phyloP scores from a whole-genome alignment of 306 rosid species.

The Lithocarpus polystachyus region DNA sequence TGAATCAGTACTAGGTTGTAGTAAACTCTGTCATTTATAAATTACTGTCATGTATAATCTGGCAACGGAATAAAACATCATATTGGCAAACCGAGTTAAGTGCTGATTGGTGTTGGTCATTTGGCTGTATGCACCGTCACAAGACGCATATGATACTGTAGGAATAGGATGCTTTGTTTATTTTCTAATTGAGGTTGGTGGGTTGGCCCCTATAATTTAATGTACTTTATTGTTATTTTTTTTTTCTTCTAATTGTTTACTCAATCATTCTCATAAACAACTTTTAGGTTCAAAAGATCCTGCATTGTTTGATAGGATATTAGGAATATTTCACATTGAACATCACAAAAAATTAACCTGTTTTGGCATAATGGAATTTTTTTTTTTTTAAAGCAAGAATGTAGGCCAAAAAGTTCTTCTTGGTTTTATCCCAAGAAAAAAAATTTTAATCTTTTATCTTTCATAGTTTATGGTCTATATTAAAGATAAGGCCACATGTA shows the following conservation, averaged over 20 bases:
- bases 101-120: background rate
- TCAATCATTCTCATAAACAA: conserved; percentile 15
- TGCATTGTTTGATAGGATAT: too few relatives aligned
- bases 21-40: background rate
- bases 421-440: too few relatives aligned
- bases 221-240: background rate
- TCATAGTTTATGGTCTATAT: conserved; percentile 12
- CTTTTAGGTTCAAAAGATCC: conserved; percentile 16
- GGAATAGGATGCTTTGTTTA: background rate
- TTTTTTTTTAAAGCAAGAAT: too few relatives aligned
- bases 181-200: conserved; percentile 9
- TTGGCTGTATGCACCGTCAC: background rate
- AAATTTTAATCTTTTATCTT: too few relatives aligned
- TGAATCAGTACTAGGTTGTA: too few relatives aligned
- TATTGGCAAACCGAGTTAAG: background rate
- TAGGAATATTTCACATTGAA: too few relatives aligned
- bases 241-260: conserved; percentile 5
- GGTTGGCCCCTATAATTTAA: background rate
- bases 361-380: too few relatives aligned
- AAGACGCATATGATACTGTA: too few relatives aligned
- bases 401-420: too few relatives aligned
- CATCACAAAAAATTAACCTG: too few relatives aligned
- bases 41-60: background rate
- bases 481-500: conserved; percentile 24
- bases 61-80: background rate